Base-by-base conservation (phyloP, 441 rosid species). In the Populus tomentosa region DNA sequence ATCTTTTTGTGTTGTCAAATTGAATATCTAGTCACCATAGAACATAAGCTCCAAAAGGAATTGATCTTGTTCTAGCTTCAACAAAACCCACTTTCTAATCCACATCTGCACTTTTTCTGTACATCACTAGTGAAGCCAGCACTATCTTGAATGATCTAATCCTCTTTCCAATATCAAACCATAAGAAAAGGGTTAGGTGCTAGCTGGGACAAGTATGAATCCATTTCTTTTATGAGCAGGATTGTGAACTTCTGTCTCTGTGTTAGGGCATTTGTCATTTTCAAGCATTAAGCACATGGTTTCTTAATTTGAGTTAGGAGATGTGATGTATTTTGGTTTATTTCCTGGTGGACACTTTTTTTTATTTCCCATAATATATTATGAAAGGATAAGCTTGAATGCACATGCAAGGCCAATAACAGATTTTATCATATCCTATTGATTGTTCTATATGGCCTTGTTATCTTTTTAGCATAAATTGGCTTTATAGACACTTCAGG, bases 221-320 rank as follows among this genome's bases (percentile, higher is more conserved):
- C 74, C 81, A 78, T 66, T 70, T 42, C 33, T 70, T 53, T 69
- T 40, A 76, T 42, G n/a, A 70, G 67, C 65, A 56, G 40, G 69
- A 64, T 10, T 7, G 28, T 36, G n/a, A 71, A 4, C 3, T 24
- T 64, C 23, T 24, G 20, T 16, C 69, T 56, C 28, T 50, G 59
- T 65, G 67, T 61, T 38, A 61, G 67, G 26, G 72, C n/a, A 4
- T 66, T 59, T 77, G 24, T 69, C 42, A 38, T 62, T 78, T 77
- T 67, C 24, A 42, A 53, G 74, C 30, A 68, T 33, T 32, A 64
- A 21, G 26, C 78, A 67, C 74, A 10, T 28, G 61, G 21, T 56
- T 56, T 56, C 1, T 20, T 56, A 53, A 56, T 56, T 56, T 46
- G 53, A 4, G 53, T 11, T 20, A 6, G 1, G 62, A 56, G 62